Base-by-base conservation (phyloP, 805 yeast genomes). In the Pichia californica region DNA sequence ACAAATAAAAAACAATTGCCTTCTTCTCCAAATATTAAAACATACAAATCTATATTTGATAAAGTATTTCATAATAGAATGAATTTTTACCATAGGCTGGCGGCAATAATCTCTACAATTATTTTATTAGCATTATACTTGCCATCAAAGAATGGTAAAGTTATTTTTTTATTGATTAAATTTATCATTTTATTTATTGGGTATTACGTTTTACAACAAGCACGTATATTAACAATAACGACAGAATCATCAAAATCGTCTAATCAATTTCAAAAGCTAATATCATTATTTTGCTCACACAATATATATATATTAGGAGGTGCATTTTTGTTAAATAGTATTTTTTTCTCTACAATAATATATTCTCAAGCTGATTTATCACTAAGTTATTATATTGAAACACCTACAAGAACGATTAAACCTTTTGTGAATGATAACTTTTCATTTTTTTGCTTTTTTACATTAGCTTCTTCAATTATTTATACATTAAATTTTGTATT, bases 401-500 rank as follows among this genome's bases (percentile, higher is more conserved):
- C 66, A 4, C 63, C 71, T 6, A 61, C 65, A 25, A 64, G 57
- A 44, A 68, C 70, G 10, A 64, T 68, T 34, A 68, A 62, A 41
- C 70, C 74, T 4, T 65, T 65, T 33, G 41, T 69, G 36, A 70
- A 68, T 48, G 74, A 70, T 49, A 56, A 66, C 35, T 68, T 61
- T 64, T 68, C 77, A 4, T 77, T 65, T 53, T 74, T 61, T 51
- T 74, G 77, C 73, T 76, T 67, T 52, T 68, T 64, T 35, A 63
- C 73, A 21, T 10, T 63, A 1, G 57, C 67, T 21, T 53, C 70
- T 7, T 73, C 78, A 0, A 27, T 68, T 0, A 29, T 68, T 7
- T 83, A 81, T 57, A 53, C 79, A 7, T 39, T 67, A 2, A 79
- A 74, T 47, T 82, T 74, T 54, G 51, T 74, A 13, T 51, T 74